Percentiles rank a stretch among this genome's conserved stretches.
These are phyloP conservation scores for Pichia cephalocereana DNA, from an alignment of 805 yeast genomes.

Conservation along the genomic window DNA sequence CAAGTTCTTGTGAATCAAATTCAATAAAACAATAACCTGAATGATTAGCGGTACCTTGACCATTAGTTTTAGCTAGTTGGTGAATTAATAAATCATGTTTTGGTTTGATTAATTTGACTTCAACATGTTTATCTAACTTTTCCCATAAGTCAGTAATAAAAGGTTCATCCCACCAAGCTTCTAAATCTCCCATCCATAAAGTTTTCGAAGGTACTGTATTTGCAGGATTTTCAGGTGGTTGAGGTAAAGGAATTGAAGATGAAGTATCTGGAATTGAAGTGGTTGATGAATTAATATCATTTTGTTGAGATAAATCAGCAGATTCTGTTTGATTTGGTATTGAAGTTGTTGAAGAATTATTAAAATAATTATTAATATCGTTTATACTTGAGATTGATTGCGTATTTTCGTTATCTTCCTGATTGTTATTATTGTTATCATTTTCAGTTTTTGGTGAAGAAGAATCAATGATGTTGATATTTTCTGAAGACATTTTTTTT, in stretches of 20 bases:
- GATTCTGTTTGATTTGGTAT: too few relatives aligned
- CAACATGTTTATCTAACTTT: constrained; percentile 43
- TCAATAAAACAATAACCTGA: constrained; percentile 75
- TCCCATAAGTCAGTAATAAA: constrained; percentile 54
- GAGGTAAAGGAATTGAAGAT: constrained; percentile 32
- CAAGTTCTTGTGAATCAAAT: constrained; percentile 58
- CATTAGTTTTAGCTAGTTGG: constrained; percentile 22
- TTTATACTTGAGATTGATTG: too few relatives aligned
- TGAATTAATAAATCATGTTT: constrained; percentile 28
- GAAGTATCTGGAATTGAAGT: constrained; percentile 7
- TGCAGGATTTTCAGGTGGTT: constrained; percentile 44
- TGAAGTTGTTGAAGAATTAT: too few relatives aligned
- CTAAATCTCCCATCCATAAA: constrained; percentile 84
- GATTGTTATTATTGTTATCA: background rate
- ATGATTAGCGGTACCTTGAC: constrained; percentile 22
- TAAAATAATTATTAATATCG: too few relatives aligned
- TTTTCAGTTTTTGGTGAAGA: background rate
- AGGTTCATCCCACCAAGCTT: constrained; percentile 67
- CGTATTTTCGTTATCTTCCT: too few relatives aligned
- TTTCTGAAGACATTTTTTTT: background rate
- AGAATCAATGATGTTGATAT: background rate
- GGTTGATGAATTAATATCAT: background rate
- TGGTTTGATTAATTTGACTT: constrained; percentile 56
- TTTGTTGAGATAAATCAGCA: background rate
- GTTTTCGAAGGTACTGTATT: constrained; percentile 54